Evolutionary conservation across 352 stramenopile genomes (phyloP).

Genomic region (Phytophthora palmivora): DNA sequence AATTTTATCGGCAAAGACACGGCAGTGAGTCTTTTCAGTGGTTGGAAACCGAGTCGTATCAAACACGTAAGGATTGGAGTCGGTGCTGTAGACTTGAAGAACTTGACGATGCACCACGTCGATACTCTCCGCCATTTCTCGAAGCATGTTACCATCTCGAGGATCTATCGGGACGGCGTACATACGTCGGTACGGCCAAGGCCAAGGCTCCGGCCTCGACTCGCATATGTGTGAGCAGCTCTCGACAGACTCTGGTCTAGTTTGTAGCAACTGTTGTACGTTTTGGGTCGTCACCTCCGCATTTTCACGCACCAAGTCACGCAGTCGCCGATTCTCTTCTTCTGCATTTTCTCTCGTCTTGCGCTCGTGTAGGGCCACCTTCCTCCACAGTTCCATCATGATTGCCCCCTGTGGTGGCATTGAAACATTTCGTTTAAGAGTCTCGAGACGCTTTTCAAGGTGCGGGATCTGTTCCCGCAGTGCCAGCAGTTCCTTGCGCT

Average conservation of each 20-base stretch:
- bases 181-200: conserved; percentile 26
- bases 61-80: neutral
- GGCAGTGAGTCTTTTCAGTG: conserved; percentile 20
- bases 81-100: conserved; percentile 29
- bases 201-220: conserved; percentile 9
- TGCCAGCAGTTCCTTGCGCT: conserved; percentile 27
- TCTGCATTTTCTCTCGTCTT: conserved; percentile 19
- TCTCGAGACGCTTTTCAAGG: conserved; percentile 21
- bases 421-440: conserved; percentile 5
- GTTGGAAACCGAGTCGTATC: neutral
- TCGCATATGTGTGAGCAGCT: conserved; percentile 2
- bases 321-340: conserved; percentile 35
- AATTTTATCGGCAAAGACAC: conserved; percentile 45
- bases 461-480: conserved; percentile 21
- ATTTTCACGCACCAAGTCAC: conserved; percentile 22
- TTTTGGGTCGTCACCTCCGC: conserved; percentile 8
- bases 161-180: conserved; percentile 27
- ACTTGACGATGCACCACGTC: conserved; percentile 46
- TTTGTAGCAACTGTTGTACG: conserved; percentile 19
- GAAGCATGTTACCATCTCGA: conserved; percentile 32
- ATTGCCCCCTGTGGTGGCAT: neutral
- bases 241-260: conserved; percentile 2
- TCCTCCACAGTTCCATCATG: conserved; percentile 24
- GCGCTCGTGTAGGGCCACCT: conserved; percentile 22
- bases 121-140: conserved; percentile 30